Evolutionary conservation across 2,329 filamentous ascomycete species (phyloP).

Genomic region (Trichoderma aggressivum): DNA sequence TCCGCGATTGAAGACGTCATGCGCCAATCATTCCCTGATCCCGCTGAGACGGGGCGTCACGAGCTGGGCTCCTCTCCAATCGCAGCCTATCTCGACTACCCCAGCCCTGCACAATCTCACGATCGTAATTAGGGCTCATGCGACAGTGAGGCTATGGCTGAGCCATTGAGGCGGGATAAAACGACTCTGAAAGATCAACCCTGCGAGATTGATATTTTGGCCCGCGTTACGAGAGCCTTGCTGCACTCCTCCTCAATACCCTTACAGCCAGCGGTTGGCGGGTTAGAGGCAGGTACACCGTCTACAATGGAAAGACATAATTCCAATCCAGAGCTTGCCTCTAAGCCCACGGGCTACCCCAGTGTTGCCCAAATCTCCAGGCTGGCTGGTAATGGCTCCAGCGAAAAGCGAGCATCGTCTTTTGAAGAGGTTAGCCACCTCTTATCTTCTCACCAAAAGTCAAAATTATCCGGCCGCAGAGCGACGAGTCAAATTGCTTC

Average conservation of each 20-base stretch:
- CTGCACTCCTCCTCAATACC: not conserved
- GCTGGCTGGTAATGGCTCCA: not conserved
- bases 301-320: not conserved
- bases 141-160: not conserved
- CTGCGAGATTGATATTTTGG: not conserved
- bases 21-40: conserved; percentile 4
- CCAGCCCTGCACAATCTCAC: conserved; percentile 2
- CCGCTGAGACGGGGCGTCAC: conserved; percentile 7
- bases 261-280: not conserved
- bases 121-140: conserved; percentile 1
- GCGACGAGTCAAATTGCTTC: conserved; percentile 7
- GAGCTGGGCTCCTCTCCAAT: conserved; percentile 1
- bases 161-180: not conserved
- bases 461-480: not conserved
- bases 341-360: not conserved
- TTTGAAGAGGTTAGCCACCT: not conserved
- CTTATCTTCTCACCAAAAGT: not conserved
- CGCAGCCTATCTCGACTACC: not conserved
- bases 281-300: not conserved
- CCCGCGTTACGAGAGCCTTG: not conserved
- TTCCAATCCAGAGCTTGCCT: not conserved
- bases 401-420: not conserved
- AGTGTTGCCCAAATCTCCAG: not conserved
- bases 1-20: conserved; percentile 15
- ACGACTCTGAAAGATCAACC: not conserved